Base-by-base conservation (phyloP, 2,329 filamentous ascomycete genomes). In the Microdochium trichocladiopsis region DNA sequence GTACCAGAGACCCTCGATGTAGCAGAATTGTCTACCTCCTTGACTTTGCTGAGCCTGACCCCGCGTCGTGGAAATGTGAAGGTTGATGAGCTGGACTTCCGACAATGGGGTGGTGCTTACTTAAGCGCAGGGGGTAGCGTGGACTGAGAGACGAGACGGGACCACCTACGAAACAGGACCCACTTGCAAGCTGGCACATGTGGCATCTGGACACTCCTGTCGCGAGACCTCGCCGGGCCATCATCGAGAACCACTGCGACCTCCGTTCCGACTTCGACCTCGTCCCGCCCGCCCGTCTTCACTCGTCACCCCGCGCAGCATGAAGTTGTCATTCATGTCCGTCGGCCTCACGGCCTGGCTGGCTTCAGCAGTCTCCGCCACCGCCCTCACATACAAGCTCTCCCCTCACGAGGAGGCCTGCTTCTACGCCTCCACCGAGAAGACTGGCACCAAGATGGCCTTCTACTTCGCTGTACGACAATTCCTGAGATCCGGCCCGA, bases 401-500 rank as follows among this genome's bases (percentile, higher is more conserved):
- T 74, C 79, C 50, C 88, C 94, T 50, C 89, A 95, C 75, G 94
- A 97, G 78, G 91, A 89, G 72, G 90, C 94, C 55, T 99, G 94
- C 77, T 99, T 99, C 82, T 96, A 88, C 70, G 82, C 89, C 53
- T 76, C 83, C 60, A 86, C 93, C 52, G 84, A 91, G 58, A 82
- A 88, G 67, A 80, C 82, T 68, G 86, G 86, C 61, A 83, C 88
- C 63, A 99, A 99, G 82, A 79, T 99, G 60, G 92, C 94, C 49
- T 99, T 99, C 68, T 99, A 99, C 77, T 99, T 99, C 73, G 95
- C 94, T 55, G 94, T 99, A 76, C 60, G 87, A 74, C 21, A 43
- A 11, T 21, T 11, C 37, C 21, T 45, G 6, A 2, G 18, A 16
- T 22, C 3, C 12, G 11, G 3, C 22, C 4, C 6, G 3, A 3